Base-by-base conservation (phyloP, 2,329 filamentous ascomycete species). In the Botrytis deweyae region DNA sequence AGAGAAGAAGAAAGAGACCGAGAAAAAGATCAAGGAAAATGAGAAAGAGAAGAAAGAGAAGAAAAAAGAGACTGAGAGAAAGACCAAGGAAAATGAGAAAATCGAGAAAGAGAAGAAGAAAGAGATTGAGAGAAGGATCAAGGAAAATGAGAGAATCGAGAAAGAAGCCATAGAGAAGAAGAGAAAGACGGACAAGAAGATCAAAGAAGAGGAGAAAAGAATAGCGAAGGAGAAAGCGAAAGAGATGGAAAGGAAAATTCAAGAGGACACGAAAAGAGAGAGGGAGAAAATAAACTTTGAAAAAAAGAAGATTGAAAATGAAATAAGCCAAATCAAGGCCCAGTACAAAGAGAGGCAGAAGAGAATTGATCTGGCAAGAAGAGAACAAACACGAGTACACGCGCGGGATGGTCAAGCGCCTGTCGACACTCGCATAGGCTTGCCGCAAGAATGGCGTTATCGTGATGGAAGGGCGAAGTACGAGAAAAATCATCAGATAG, bases 401-500 rank as follows among this genome's bases (percentile, higher is more conserved):
- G 49, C 22, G 20, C 18, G 4, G 20, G 20, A 62, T 16, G 6
- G 12, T 4, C 22, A 40, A 16, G 12, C 22, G 22, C 33, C 33
- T 22, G 16, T n/a, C 4, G 38, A 63, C 7, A 18, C 16, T n/a
- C 25, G 3, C 0, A 5, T 25, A 2, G 6, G n/a, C 14, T 0
- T 64, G 8, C 1, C 44, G 25, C 12, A 44, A 16, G 25, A 18
- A n/a, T 64, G 62, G n/a, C 8, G 25, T 29, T n/a, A 29, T 42
- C 0, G 22, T 5, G 40, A 64, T 29, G 25, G 10, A 10, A 29
- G 18, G 22, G 38, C 38, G 25, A 10, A 42, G 16, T 9, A 9
- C 1, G n/a, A 44, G 62, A 29, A 2, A 42, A 16, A 64, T 42
- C 1, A 22, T 3, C 38, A 4, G 10, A 3, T 64, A n/a, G n/a